Evolutionary conservation across 495 filamentous ascomycete species (phyloP).

Genomic region (Daldinia bambusicola): DNA sequence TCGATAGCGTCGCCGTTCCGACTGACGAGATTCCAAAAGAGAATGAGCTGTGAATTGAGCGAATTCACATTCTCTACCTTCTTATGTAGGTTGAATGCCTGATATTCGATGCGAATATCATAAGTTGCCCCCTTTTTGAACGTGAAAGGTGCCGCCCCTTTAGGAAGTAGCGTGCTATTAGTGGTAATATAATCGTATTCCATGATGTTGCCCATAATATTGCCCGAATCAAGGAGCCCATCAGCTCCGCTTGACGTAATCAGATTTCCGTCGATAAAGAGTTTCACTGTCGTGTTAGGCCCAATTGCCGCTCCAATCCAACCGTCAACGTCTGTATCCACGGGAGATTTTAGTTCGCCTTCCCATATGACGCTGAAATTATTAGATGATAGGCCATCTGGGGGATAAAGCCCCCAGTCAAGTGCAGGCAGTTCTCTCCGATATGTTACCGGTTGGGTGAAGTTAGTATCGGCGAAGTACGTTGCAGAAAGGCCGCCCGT

Average conservation of each 20-base stretch:
- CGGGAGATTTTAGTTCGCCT: conserved; percentile 50
- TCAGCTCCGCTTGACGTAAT: conserved; percentile 29
- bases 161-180: conserved; percentile 48
- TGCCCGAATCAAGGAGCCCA: conserved; percentile 39
- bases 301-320: conserved; percentile 52
- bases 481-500: conserved; percentile 52
- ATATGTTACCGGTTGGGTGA: conserved; percentile 44
- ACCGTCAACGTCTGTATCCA: conserved; percentile 51
- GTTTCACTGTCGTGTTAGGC: conserved; percentile 51
- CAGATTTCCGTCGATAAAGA: conserved; percentile 51
- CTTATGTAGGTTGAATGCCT: conserved; percentile 57
- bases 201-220: conserved; percentile 50
- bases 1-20: conserved; percentile 47
- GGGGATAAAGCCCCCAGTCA: conserved; percentile 57
- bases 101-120: conserved; percentile 56
- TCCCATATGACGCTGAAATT: conserved; percentile 59
- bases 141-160: conserved; percentile 50
- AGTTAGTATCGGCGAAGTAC: conserved; percentile 55
- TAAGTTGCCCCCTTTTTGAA: conserved; percentile 50
- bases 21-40: conserved; percentile 61
- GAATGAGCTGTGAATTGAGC: conserved; percentile 55
- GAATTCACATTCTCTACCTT: conserved; percentile 54
- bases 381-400: conserved; percentile 53
- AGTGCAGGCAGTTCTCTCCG: conserved; percentile 51
- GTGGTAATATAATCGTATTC: conserved; percentile 40